Evolutionary conservation across 179 eudicot species (phyloP).

Genomic region (Silene noctiflora): DNA sequence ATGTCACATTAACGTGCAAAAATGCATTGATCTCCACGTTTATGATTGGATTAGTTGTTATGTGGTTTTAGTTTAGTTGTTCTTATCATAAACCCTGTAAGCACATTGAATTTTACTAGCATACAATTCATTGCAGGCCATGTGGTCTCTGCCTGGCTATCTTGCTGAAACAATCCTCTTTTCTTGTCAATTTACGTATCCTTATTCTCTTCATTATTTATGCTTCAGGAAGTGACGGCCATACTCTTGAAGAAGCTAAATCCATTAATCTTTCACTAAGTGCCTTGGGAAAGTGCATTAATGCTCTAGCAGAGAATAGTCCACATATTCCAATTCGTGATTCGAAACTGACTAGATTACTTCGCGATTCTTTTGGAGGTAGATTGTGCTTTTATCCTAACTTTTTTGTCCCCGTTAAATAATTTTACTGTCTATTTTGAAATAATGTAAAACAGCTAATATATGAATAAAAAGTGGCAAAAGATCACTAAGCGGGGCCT

Average conservation of each 20-base stretch:
- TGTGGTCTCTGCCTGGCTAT: constrained; percentile 2
- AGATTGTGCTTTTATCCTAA: constrained; percentile 16
- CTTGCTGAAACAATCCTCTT: not conserved
- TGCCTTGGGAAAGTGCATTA: constrained; percentile 91
- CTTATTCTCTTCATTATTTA: not conserved
- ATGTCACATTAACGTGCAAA: too few relatives aligned
- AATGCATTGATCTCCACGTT: too few relatives aligned
- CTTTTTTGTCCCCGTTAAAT: not conserved
- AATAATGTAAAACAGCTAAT: not conserved
- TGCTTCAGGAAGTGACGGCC: constrained; percentile 86
- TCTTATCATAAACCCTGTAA: too few relatives aligned
- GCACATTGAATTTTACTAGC: too few relatives aligned
- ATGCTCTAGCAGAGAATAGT: constrained; percentile 94
- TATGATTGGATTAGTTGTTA: too few relatives aligned
- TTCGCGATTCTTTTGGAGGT: constrained; percentile 99
- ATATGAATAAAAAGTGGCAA: not conserved
- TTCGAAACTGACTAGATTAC: constrained; percentile 92
- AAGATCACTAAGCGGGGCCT: not conserved
- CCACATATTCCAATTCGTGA: constrained; percentile 94
- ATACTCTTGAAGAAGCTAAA: constrained; percentile 93
- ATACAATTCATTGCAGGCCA: too few relatives aligned
- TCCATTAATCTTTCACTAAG: constrained; percentile 92
- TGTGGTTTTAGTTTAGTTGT: too few relatives aligned
- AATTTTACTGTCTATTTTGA: constrained; percentile 6
- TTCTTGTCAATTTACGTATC: constrained; percentile 1